Conservation (phyloP, 2,329 filamentous ascomycete species). For the Botryotinia narcissicola region DNA sequence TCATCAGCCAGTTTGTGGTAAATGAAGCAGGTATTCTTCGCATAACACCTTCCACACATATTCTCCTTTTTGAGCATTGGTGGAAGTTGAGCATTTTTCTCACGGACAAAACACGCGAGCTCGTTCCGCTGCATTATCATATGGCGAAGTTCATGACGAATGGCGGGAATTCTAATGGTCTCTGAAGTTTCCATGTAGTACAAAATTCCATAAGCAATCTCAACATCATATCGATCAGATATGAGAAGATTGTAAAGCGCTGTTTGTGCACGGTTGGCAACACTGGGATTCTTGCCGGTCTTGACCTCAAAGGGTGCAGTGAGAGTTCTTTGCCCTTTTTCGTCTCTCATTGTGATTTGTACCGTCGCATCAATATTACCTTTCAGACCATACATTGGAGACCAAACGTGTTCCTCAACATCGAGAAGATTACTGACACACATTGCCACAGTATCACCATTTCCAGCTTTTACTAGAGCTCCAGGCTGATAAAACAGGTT, state of each 20-base stretch:
- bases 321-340: constrained; percentile 62
- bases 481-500: constrained; percentile 48
- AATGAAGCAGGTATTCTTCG: constrained; percentile 84
- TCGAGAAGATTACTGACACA: constrained; percentile 92
- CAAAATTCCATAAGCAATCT: constrained; percentile 83
- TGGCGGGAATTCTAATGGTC: constrained; percentile 78
- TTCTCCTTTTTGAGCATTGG: constrained; percentile 81
- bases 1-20: constrained; percentile 90
- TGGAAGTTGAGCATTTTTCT: constrained; percentile 75
- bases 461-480: constrained; percentile 75
- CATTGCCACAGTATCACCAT: constrained; percentile 73
- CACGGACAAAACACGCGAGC: constrained; percentile 78
- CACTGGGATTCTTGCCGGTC: constrained; percentile 80
- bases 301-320: constrained; percentile 95
- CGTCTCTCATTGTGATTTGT: constrained; percentile 77
- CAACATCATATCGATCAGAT: constrained; percentile 91
- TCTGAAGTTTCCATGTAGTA: constrained; percentile 94
- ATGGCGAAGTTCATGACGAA: constrained; percentile 84
- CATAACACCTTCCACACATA: constrained; percentile 84
- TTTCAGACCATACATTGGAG: constrained; percentile 93
- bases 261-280: constrained; percentile 87
- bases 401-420: constrained; percentile 98
- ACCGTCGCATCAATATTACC: constrained; percentile 98
- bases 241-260: constrained; percentile 89
- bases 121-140: constrained; percentile 97